Base-by-base conservation (phyloP, 108 stramenopile genomes). In the Hondaea fermentalgiana region DNA sequence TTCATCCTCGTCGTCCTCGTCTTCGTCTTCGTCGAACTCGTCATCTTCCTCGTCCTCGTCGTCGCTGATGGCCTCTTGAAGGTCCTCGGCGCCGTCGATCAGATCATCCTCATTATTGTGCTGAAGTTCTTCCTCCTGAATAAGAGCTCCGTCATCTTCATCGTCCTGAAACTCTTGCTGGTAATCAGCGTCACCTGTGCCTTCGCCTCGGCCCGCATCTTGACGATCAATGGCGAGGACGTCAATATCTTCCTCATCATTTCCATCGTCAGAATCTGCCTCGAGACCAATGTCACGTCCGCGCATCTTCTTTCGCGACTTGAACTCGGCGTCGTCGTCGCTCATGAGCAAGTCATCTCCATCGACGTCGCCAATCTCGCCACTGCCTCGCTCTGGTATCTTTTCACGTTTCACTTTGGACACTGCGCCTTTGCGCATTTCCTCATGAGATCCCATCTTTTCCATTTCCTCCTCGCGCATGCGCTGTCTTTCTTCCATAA, bases 151-250 rank as follows among this genome's bases (percentile, higher is more conserved):
- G 76, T 83, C 76, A 23, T 83, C 76, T 53, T 83, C 76, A 45
- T 83, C 76, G 51, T 83, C 76, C 25, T 83, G 49, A 35, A 83
- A 83, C 49, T 83, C 51, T 83, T 83, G 49, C 51, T 83, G 76
- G 51, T 53, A 83, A 45, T 83, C 76, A 12, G 76, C 76, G 28
- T 83, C 76, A 6, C 76, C 76, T 6, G 45, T 83, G 51, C 51
- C 76, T 83, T 83, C 76, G n/a, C 76, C 76, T 3, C 76, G 76
- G 45, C 49, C 76, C 45, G 45, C 6, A 16, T 53, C 76, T 23
- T 83, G 45, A 45, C 76, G 76, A 83, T 83, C 76, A 45, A 83
- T 83, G 49, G 76, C 76, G 6, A 53, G 45, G 3, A 83, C 76
- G 3, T 83, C 76, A 83, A 83, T 83, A 23, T 83, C 51, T 45